phyloP scores from a whole-genome alignment of 2,329 filamentous ascomycete species.

The Phialocephala sp. region DNA sequence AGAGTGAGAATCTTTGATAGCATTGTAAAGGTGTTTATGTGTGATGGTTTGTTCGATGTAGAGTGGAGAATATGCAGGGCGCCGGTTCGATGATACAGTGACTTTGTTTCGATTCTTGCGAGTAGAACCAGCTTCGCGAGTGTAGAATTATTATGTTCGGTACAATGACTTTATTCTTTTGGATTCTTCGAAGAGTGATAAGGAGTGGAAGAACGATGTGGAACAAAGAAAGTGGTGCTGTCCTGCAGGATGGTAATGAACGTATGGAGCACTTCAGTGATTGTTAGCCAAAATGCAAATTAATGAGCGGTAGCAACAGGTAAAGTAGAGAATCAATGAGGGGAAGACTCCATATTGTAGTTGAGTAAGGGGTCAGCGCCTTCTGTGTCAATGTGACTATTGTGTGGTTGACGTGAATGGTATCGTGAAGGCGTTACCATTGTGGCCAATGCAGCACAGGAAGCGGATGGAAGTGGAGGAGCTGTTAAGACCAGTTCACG shows the following conservation, averaged over 20 bases:
- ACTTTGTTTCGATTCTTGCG: background rate
- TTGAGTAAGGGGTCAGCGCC: conserved; percentile 7
- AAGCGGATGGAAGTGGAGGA: conserved; percentile 4
- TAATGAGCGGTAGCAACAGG: conserved; percentile 1
- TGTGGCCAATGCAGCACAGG: conserved; percentile 10
- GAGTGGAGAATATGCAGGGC: background rate
- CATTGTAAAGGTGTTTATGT: conserved; percentile 14
- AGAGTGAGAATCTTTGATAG: conserved; percentile 14
- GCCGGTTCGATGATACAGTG: background rate
- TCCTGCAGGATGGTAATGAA: conserved; percentile 13
- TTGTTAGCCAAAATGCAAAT: conserved; percentile 7
- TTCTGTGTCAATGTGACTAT: conserved; percentile 1
- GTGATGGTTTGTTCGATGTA: background rate
- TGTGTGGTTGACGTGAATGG: conserved; percentile 6
- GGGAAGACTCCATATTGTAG: background rate
- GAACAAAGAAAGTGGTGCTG: conserved; percentile 14
- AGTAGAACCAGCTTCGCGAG: background rate
- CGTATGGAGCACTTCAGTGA: conserved; percentile 11
- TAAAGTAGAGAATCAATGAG: background rate
- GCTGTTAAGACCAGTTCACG: background rate
- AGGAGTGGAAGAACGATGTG: background rate
- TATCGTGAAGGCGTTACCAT: conserved; percentile 11
- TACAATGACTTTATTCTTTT: conserved; percentile 12
- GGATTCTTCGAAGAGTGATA: background rate
- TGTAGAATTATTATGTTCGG: background rate